Evolutionary conservation across 345 rosid species (phyloP).

Genomic region (Eucalyptus polyanthemos): DNA sequence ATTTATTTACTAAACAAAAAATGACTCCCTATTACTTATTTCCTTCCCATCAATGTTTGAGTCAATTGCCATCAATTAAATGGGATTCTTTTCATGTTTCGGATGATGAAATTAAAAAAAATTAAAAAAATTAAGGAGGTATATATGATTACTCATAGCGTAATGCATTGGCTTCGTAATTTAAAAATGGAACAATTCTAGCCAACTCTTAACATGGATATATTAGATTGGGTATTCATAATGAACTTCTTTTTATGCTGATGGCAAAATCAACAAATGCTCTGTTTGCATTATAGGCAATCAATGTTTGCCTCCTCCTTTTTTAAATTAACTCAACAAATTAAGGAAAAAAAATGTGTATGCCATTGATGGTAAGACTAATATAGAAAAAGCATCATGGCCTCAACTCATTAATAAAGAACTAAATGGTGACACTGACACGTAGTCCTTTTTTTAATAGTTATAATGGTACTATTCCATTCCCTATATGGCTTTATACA

Average conservation of each 20-base stretch:
- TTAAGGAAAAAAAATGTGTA: neutral
- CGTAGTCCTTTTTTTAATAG: neutral
- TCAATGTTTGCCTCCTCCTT: neutral
- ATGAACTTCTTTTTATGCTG: neutral
- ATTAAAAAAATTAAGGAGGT: neutral
- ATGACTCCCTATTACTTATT: too few species aligned
- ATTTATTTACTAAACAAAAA: too few species aligned
- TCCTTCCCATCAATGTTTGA: neutral
- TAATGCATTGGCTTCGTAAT: too few species aligned
- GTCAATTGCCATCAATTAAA: neutral
- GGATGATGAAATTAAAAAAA: fast-evolving
- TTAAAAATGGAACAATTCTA: neutral
- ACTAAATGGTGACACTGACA: neutral
- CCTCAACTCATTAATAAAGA: neutral
- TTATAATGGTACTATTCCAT: neutral
- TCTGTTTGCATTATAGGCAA: neutral
- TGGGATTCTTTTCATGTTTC: neutral
- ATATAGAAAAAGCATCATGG: neutral
- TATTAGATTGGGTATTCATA: neutral
- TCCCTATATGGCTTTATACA: fast-evolving
- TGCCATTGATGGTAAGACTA: neutral
- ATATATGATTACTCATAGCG: neutral
- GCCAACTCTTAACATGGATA: neutral
- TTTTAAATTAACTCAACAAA: neutral
- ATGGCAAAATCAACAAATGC: neutral